Conservation (phyloP, 176 grass and related monocot species). For the Chrysopogon serrulatus region DNA sequence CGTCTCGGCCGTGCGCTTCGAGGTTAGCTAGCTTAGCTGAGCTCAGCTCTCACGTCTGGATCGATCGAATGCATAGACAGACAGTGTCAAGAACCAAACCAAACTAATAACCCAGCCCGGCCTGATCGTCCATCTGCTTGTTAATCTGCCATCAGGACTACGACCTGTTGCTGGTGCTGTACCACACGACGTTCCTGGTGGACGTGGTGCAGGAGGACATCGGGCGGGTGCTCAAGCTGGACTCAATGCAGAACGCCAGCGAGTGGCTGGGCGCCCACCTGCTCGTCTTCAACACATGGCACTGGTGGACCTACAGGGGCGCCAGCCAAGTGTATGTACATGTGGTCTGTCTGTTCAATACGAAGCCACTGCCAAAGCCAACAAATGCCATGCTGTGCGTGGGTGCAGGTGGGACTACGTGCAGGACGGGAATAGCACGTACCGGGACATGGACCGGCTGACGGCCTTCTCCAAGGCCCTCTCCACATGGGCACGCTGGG, state of each 20-base stretch:
- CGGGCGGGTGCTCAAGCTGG: constrained; percentile 47
- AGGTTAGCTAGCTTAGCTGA: constrained; percentile 9
- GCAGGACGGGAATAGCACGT: constrained; percentile 27
- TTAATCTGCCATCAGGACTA: constrained; percentile 19
- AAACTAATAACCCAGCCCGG: too few relatives aligned
- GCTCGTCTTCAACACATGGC: constrained; percentile 66
- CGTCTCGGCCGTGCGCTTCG: constrained; percentile 41
- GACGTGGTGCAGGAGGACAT: constrained; percentile 29
- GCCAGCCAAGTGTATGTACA: constrained; percentile 33
- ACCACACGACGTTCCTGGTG: constrained; percentile 48
- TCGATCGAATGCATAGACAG: too few relatives aligned
- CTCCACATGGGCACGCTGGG: constrained; percentile 51
- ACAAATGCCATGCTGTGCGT: background rate
- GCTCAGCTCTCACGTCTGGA: background rate
- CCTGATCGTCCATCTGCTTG: too few relatives aligned
- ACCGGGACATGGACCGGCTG: constrained; percentile 48
- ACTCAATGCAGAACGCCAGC: constrained; percentile 21
- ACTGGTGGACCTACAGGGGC: constrained; percentile 59
- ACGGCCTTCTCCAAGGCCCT: constrained; percentile 49
- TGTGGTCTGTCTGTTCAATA: background rate
- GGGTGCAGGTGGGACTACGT: constrained; percentile 58
- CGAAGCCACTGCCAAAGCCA: background rate
- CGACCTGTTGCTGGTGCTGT: constrained; percentile 24
- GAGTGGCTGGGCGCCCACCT: constrained; percentile 45
- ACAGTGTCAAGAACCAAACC: too few relatives aligned